These are phyloP conservation scores for Castanospermum australe DNA, from an alignment of 306 rosid genomes.

Conservation along the genomic window DNA sequence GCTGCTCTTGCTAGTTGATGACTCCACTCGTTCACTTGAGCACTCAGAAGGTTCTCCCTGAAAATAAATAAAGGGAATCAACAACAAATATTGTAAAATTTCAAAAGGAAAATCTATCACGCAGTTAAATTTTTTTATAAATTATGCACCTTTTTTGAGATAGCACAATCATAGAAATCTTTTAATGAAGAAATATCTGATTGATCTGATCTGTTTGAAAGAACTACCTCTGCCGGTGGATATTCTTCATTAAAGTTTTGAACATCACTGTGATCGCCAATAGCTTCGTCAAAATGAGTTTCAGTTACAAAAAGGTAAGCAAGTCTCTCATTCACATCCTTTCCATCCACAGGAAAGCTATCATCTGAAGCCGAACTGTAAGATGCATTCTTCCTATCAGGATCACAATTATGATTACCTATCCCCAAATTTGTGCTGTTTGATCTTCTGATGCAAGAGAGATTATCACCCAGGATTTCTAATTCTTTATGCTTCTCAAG, in stretches of 20 bases:
- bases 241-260: background rate
- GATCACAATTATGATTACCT: background rate
- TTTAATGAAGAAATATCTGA: slow-evolving; percentile 17
- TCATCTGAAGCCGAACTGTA: background rate
- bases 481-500: background rate
- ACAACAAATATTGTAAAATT: background rate
- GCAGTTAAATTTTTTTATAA: background rate
- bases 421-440: background rate
- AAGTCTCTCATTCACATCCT: background rate
- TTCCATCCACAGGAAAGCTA: background rate
- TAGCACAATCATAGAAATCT: background rate
- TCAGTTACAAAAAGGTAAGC: background rate
- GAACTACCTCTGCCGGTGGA: background rate
- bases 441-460: background rate
- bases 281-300: background rate
- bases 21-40: background rate
- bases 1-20: background rate
- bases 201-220: slow-evolving; percentile 1
- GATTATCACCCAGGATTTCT: background rate
- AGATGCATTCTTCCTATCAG: background rate
- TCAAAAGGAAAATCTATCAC: background rate
- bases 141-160: background rate
- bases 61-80: background rate
- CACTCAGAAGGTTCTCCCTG: slow-evolving; percentile 5
- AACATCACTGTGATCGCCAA: background rate